Evolutionary conservation across 495 filamentous ascomycete species (phyloP).

Genomic region (Staphylotrichum tortipilum): DNA sequence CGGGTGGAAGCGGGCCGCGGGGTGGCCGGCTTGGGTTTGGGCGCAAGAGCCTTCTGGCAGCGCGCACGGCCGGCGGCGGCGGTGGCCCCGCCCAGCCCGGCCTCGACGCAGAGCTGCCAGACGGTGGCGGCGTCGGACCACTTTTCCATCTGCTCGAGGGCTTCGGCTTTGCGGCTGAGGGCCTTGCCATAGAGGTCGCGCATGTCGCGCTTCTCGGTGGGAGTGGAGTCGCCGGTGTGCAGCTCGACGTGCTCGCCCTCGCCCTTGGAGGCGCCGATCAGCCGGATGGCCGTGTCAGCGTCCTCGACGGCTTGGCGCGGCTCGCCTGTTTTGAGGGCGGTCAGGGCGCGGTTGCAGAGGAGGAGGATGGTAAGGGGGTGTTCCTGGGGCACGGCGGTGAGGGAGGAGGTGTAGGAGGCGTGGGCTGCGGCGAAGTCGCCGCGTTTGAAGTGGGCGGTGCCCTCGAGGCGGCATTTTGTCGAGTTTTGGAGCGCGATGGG

Average conservation of each 20-base stretch:
- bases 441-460: slow-evolving; percentile 81
- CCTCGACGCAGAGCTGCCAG: slow-evolving; percentile 78
- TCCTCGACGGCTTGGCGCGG: slow-evolving; percentile 76
- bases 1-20: neutral
- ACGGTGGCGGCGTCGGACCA: slow-evolving; percentile 74
- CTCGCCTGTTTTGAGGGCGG: slow-evolving; percentile 79
- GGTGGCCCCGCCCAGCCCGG: slow-evolving; percentile 69
- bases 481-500: slow-evolving; percentile 61
- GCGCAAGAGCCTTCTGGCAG: slow-evolving; percentile 75
- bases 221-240: slow-evolving; percentile 36
- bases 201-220: slow-evolving; percentile 72
- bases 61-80: slow-evolving; percentile 81
- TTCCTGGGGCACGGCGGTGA: slow-evolving; percentile 62
- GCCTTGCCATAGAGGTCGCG: slow-evolving; percentile 87
- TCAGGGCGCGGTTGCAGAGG: slow-evolving; percentile 86
- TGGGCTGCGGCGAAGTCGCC: slow-evolving; percentile 87
- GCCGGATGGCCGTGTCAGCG: slow-evolving; percentile 65
- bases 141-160: slow-evolving; percentile 87
- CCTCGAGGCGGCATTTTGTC: slow-evolving; percentile 64
- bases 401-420: slow-evolving; percentile 66
- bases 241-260: slow-evolving; percentile 71
- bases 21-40: slow-evolving; percentile 43
- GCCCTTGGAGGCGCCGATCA: slow-evolving; percentile 74
- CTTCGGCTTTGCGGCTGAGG: slow-evolving; percentile 88
- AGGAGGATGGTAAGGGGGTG: slow-evolving; percentile 82